phyloP scores from a whole-genome alignment of 1,284 basidiomycete genomes.

The Fomitopsis palustris region DNA sequence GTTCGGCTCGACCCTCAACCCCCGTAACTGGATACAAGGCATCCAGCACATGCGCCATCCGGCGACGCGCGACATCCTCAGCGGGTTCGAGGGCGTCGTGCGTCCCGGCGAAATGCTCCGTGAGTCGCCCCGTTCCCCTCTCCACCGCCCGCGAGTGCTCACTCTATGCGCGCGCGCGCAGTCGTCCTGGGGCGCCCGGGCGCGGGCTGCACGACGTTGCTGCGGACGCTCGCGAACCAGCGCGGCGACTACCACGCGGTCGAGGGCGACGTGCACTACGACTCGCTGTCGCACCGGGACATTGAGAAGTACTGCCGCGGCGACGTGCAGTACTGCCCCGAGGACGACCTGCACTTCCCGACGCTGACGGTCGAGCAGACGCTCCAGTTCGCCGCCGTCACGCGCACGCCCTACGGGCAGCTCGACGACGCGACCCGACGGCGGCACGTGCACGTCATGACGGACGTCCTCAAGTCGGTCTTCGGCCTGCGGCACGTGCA shows the following conservation, averaged over 20 bases:
- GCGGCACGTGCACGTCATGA: slow-evolving; percentile 42
- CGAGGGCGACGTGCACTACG: slow-evolving; percentile 59
- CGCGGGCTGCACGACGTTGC: slow-evolving; percentile 68
- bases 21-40: slow-evolving; percentile 22
- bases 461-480: slow-evolving; percentile 55
- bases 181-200: slow-evolving; percentile 57
- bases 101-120: slow-evolving; percentile 61
- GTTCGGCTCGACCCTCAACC: slow-evolving; percentile 39
- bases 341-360: slow-evolving; percentile 71
- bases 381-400: slow-evolving; percentile 53
- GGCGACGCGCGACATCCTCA: slow-evolving; percentile 41
- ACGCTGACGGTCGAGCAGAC: slow-evolving; percentile 67
- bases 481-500: slow-evolving; percentile 64
- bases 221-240: slow-evolving; percentile 68
- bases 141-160: too few relatives aligned
- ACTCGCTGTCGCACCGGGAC: slow-evolving; percentile 49
- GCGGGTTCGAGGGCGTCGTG: slow-evolving; percentile 48
- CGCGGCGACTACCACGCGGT: slow-evolving; percentile 53
- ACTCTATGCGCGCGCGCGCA: too few relatives aligned
- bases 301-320: slow-evolving; percentile 54
- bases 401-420: slow-evolving; percentile 49
- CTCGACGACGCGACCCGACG: slow-evolving; percentile 39
- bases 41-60: slow-evolving; percentile 34
- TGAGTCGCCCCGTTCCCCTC: slow-evolving; percentile 38
- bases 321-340: slow-evolving; percentile 62